phyloP scores from a whole-genome alignment of 2,329 filamentous ascomycete species.

The Ceratocystis ficicola region DNA sequence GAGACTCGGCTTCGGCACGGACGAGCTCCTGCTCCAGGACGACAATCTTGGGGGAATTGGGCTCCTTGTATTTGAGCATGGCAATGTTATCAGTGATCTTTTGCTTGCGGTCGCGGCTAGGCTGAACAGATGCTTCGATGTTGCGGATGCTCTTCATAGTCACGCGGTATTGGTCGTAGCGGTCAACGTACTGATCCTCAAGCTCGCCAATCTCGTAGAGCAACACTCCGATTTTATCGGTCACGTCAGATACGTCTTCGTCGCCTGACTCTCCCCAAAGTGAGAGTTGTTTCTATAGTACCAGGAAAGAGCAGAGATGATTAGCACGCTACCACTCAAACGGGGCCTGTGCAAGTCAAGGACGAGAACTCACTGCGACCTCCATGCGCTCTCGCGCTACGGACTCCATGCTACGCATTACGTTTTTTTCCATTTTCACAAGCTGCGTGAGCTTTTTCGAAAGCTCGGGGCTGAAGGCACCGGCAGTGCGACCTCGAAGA shows the following conservation, averaged over 20 bases:
- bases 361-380: constrained; percentile 61
- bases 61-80: constrained; percentile 98
- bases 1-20: constrained; percentile 94
- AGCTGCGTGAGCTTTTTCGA: constrained; percentile 96
- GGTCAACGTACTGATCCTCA: constrained; percentile 95
- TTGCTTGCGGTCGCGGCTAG: constrained; percentile 97
- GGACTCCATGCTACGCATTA: constrained; percentile 95
- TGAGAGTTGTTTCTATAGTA: constrained; percentile 81
- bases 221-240: constrained; percentile 93
- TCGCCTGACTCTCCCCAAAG: constrained; percentile 94
- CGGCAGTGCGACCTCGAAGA: constrained; percentile 61
- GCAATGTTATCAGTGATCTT: constrained; percentile 99
- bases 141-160: constrained; percentile 99
- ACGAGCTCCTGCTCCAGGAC: constrained; percentile 98
- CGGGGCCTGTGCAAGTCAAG: neutral
- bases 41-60: constrained; percentile 93
- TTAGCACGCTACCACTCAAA: neutral
- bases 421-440: constrained; percentile 99
- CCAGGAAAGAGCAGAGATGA: neutral
- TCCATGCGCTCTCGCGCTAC: constrained; percentile 97
- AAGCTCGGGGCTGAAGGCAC: constrained; percentile 71
- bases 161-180: constrained; percentile 97
- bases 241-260: constrained; percentile 96
- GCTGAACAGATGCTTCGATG: constrained; percentile 96
- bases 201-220: constrained; percentile 98